Evolutionary conservation across 2,329 filamentous ascomycete genomes (phyloP).

Genomic region (Metarhizium album): DNA sequence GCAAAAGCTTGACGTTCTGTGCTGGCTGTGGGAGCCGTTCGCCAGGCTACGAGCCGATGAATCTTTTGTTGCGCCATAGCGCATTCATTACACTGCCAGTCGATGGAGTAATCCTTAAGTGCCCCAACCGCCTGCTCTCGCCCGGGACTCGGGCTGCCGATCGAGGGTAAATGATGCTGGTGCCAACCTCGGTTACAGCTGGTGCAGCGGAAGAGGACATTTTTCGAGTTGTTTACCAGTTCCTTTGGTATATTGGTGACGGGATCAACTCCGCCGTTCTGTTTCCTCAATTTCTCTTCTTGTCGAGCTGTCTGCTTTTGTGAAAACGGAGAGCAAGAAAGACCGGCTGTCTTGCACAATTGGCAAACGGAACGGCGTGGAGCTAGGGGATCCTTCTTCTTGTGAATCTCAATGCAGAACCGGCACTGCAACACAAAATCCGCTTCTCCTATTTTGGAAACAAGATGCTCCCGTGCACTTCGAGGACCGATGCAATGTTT

Average conservation of each 20-base stretch:
- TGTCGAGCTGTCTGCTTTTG: constrained; percentile 61
- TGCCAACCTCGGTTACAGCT: constrained; percentile 73
- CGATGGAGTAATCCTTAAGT: constrained; percentile 59
- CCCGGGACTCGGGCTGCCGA: constrained; percentile 21
- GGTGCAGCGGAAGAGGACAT: constrained; percentile 74
- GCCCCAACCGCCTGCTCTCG: constrained; percentile 34
- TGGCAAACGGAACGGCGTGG: constrained; percentile 66
- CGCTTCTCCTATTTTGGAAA: constrained; percentile 69
- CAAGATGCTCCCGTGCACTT: constrained; percentile 68
- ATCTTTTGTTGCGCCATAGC: constrained; percentile 54
- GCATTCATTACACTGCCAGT: constrained; percentile 78
- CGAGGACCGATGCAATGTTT: constrained; percentile 70
- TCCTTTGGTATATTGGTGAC: constrained; percentile 49
- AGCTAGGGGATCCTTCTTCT: constrained; percentile 56
- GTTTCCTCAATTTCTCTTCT: constrained; percentile 71
- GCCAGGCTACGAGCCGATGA: constrained; percentile 77
- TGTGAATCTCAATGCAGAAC: constrained; percentile 61
- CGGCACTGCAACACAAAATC: constrained; percentile 84
- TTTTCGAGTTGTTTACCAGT: constrained; percentile 63
- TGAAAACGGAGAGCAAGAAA: constrained; percentile 66
- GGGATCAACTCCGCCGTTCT: constrained; percentile 72
- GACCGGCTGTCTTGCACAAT: constrained; percentile 53
- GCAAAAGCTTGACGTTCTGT: constrained; percentile 14
- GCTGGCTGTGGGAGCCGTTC: constrained; percentile 40
- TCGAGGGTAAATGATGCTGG: constrained; percentile 64